phyloP scores from a whole-genome alignment of 352 stramenopile species.

The Globisporangium splendens region DNA sequence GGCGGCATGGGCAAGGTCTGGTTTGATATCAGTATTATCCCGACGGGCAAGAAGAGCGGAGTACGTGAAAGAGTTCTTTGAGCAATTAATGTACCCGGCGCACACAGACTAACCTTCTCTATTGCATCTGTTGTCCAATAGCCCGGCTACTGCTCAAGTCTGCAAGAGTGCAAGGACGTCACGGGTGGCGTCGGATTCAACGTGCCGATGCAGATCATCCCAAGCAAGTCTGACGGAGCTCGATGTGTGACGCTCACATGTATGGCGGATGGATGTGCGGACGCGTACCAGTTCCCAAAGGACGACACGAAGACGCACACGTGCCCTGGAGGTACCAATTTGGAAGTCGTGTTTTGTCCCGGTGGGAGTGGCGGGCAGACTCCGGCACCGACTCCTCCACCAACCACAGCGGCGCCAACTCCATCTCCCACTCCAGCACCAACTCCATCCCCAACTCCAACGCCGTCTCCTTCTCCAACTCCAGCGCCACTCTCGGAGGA shows the following conservation, averaged over 20 bases:
- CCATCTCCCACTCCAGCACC: slow-evolving; percentile 25
- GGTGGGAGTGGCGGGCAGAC: slow-evolving; percentile 30
- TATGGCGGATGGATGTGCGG: slow-evolving; percentile 40
- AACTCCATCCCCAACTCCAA: slow-evolving; percentile 16
- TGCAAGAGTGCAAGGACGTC: slow-evolving; percentile 47
- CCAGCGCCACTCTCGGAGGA: slow-evolving; percentile 12
- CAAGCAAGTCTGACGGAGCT: slow-evolving; percentile 22
- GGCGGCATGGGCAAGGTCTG: slow-evolving; percentile 37
- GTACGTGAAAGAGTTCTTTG: slow-evolving; percentile 23
- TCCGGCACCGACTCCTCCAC: slow-evolving; percentile 18
- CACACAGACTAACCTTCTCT: not conserved
- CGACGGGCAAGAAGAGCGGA: slow-evolving; percentile 46
- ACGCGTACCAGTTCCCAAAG: slow-evolving; percentile 67
- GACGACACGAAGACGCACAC: slow-evolving; percentile 71
- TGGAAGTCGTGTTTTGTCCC: slow-evolving; percentile 60
- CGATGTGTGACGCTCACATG: slow-evolving; percentile 55
- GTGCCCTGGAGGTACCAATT: slow-evolving; percentile 39
- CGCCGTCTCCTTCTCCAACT: not conserved
- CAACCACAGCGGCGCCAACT: slow-evolving; percentile 22
- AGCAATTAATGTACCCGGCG: too few relatives aligned
- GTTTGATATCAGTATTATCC: slow-evolving; percentile 78
- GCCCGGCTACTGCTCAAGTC: slow-evolving; percentile 47
- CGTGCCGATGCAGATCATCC: slow-evolving; percentile 57
- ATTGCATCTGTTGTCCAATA: slow-evolving; percentile 7
- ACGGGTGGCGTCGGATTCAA: slow-evolving; percentile 68